These are phyloP conservation scores for Alternaria dauci DNA, from an alignment of 2,329 filamentous ascomycete species.

Conservation along the genomic window DNA sequence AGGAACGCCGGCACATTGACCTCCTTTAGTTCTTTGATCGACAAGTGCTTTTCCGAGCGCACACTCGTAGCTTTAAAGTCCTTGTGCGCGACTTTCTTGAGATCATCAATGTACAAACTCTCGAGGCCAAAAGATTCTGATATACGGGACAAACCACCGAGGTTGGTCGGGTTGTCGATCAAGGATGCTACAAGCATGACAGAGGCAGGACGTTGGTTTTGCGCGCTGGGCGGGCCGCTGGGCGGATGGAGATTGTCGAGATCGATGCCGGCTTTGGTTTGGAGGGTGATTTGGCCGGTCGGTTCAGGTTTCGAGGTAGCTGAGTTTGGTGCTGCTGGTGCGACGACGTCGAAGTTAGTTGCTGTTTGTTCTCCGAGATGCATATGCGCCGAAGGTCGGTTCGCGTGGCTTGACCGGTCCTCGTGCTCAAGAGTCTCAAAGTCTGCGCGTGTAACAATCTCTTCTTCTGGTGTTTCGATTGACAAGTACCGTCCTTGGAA, in stretches of 20 bases:
- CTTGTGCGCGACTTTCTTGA: conserved; percentile 53
- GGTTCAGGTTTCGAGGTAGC: not conserved
- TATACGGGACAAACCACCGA: conserved; percentile 60
- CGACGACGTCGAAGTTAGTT: not conserved
- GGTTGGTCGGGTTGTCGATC: conserved; percentile 60
- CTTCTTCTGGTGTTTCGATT: conserved; percentile 54
- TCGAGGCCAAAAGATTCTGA: conserved; percentile 61
- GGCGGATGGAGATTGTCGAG: conserved; percentile 38
- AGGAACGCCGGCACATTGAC: conserved; percentile 51
- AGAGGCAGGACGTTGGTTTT: conserved; percentile 38
- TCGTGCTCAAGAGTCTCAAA: conserved; percentile 49
- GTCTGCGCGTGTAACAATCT: conserved; percentile 50
- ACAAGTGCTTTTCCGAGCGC: conserved; percentile 59
- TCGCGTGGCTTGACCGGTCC: conserved; percentile 20
- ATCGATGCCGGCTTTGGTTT: conserved; percentile 62
- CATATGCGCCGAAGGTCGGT: conserved; percentile 34
- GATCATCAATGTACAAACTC: conserved; percentile 55
- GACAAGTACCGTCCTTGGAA: conserved; percentile 57
- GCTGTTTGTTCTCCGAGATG: not conserved
- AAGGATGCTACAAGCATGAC: conserved; percentile 61
- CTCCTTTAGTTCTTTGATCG: conserved; percentile 52
- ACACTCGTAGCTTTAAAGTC: conserved; percentile 62
- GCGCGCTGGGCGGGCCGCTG: conserved; percentile 25
- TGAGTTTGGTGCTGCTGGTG: not conserved
- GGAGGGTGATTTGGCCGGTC: conserved; percentile 49